These are phyloP conservation scores for Hypoxylon sp. DNA, from an alignment of 2,329 filamentous ascomycete species.

Conservation along the genomic window DNA sequence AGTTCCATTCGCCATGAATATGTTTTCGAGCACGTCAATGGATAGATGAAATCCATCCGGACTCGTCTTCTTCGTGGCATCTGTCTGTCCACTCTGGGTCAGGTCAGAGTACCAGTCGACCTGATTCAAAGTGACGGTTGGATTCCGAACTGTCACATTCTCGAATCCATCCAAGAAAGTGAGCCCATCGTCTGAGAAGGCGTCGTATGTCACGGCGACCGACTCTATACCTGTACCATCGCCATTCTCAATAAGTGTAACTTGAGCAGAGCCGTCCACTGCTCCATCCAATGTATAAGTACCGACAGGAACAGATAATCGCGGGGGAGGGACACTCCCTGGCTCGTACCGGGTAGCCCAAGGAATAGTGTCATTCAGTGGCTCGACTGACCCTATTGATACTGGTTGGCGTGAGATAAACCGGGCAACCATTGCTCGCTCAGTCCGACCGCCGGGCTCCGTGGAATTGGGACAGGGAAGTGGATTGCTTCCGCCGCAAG, in stretches of 20 bases:
- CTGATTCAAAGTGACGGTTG: constrained; percentile 38
- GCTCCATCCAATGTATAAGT: constrained; percentile 36
- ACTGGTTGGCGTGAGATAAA: constrained; percentile 47
- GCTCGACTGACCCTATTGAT: constrained; percentile 31
- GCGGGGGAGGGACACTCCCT: constrained; percentile 15
- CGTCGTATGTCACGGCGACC: constrained; percentile 48
- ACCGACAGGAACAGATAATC: constrained; percentile 5
- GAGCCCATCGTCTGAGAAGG: constrained; percentile 50
- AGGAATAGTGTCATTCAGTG: constrained; percentile 44
- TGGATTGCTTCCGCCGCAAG: constrained; percentile 55
- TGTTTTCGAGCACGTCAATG: constrained; percentile 51
- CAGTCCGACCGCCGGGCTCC: constrained; percentile 48
- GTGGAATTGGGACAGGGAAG: constrained; percentile 52
- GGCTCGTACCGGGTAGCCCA: constrained; percentile 49
- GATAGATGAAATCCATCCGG: constrained; percentile 50
- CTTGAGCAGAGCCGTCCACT: constrained; percentile 28
- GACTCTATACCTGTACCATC: constrained; percentile 30
- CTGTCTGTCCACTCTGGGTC: constrained; percentile 43
- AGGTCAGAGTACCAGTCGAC: constrained; percentile 53
- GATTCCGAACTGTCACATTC: constrained; percentile 42
- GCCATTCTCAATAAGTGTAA: constrained; percentile 29
- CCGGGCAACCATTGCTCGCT: constrained; percentile 54
- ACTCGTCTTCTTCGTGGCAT: constrained; percentile 51
- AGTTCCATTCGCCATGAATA: constrained; percentile 53
- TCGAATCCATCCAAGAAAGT: constrained; percentile 49